Base-by-base conservation (phyloP, 1,139 yeast genomes). In the Diutina catenulata region DNA sequence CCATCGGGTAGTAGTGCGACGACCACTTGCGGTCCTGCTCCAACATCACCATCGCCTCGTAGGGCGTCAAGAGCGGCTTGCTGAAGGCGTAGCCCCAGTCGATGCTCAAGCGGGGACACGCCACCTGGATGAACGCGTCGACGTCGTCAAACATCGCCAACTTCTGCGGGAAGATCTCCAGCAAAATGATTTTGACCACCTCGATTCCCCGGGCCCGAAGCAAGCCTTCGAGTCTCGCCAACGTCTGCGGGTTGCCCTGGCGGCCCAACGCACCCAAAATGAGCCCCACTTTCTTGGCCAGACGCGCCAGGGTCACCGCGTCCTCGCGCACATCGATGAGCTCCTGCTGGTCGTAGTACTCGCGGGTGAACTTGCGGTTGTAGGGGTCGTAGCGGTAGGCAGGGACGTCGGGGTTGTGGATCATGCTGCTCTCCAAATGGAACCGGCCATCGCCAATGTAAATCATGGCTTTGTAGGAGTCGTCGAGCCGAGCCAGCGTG, bases 31-130 rank as follows among this genome's bases (percentile, higher is more conserved):
- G 62, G 50, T 87, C 95, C 39, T 76, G 68, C 8, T 74, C 80
- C 49, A 91, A 57, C 68, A 87, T 72, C 3, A 88, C 95, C 87
- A 84, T 87, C 0, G 96, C 88, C 52, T 91, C 99, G 55, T 93
- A 91, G 0, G 99, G 98, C 0, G 98, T 88, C 41, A 91, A 60
- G 36, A 91, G 63, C 0, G 99, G 99, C 52, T 82, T 83, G 42
- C 79, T 76, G 53, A 91, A 91, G 0, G 98, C 98, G 55, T 93
- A 91, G 1, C 99, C 99, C 99, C 99, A 91, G 56, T 91, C 99
- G 33, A 91, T 91, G 2, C 95, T 84, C 39, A 91, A 64, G 48
- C 99, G 66, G 0, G 99, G 99, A 55, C 99, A 91, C 0, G 98
- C 99, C 3, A 91, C 95, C 57, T 91, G 99, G 15, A 91, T 82